Percentiles rank a stretch among this genome's conserved stretches.
Evolutionary conservation across 805 yeast species (phyloP).

Genomic region (Lachancea thermotolerans): DNA sequence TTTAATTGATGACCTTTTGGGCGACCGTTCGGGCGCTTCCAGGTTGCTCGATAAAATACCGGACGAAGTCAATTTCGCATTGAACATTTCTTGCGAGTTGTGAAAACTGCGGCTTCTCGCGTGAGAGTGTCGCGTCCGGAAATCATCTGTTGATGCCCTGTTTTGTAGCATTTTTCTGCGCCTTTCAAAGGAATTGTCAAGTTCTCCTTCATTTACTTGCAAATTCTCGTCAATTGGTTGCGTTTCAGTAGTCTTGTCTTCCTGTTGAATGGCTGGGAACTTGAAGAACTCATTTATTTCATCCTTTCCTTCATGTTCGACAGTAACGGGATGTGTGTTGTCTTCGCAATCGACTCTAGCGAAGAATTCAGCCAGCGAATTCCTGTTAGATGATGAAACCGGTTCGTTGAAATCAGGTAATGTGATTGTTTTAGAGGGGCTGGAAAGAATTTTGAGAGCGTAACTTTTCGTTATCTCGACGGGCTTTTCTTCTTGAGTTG

Average conservation of each 20-base stretch:
- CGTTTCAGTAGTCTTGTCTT: too few species aligned
- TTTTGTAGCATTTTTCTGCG: constrained; percentile 17
- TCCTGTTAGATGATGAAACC: constrained; percentile 12
- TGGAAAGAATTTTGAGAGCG: constrained; percentile 20
- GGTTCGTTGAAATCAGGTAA: constrained; percentile 24
- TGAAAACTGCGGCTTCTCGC: constrained; percentile 28
- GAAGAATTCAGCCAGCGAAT: constrained; percentile 22
- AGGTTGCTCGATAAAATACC: neutral
- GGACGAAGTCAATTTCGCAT: constrained; percentile 16
- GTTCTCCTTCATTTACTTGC: constrained; percentile 11
- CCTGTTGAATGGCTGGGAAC: constrained; percentile 15
- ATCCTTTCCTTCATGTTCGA: constrained; percentile 4
- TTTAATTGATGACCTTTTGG: constrained; percentile 11
- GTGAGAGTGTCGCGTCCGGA: constrained; percentile 20
- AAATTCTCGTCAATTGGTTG: constrained; percentile 14
- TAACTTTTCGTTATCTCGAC: neutral
- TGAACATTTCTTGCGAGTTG: constrained; percentile 17
- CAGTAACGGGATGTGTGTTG: neutral
- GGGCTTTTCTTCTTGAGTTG: too few species aligned
- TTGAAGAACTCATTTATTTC: constrained; percentile 19
- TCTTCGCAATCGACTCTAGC: constrained; percentile 14
- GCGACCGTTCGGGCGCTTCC: constrained; percentile 17
- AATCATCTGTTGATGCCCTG: neutral
- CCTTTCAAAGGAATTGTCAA: constrained; percentile 13
- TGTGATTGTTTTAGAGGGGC: constrained; percentile 24